Percentiles rank a stretch among this genome's conserved stretches.
These are phyloP conservation scores for Prunella vulgaris DNA, from an alignment of 257 asterid species.

Conservation along the genomic window DNA sequence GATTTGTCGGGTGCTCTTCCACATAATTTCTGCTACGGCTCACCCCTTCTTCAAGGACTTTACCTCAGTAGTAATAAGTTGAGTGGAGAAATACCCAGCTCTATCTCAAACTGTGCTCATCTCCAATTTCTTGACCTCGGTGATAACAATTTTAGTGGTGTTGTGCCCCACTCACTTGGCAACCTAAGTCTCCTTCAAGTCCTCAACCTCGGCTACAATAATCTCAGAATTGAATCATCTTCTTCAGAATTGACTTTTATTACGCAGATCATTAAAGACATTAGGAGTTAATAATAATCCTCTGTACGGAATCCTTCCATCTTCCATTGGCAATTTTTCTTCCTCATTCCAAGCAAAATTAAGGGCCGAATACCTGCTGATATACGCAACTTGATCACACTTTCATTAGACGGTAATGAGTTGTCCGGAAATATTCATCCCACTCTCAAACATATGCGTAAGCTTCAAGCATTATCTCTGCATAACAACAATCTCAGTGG, in stretches of 20 bases:
- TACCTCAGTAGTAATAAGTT: background rate
- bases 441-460: background rate
- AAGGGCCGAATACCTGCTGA: background rate
- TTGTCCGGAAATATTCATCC: slow-evolving; percentile 9
- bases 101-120: slow-evolving; percentile 28
- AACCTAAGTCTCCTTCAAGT: slow-evolving; percentile 1
- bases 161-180: slow-evolving; percentile 25
- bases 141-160: slow-evolving; percentile 22
- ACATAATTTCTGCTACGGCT: background rate
- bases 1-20: slow-evolving; percentile 24
- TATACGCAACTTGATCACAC: too few relatives aligned
- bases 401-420: too few relatives aligned
- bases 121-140: slow-evolving; percentile 2
- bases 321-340: slow-evolving; percentile 31
- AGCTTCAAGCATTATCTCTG: slow-evolving; percentile 12
- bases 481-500: background rate
- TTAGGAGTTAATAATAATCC: background rate
- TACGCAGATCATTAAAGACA: background rate
- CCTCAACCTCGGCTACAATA: background rate
- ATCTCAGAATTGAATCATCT: background rate
- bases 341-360: background rate
- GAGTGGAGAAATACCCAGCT: slow-evolving; percentile 20
- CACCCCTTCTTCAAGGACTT: background rate
- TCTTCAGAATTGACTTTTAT: slow-evolving; percentile 17
- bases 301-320: slow-evolving; percentile 9